Conservation (phyloP, 2,329 filamentous ascomycete species). For the Camillea tinctor region DNA sequence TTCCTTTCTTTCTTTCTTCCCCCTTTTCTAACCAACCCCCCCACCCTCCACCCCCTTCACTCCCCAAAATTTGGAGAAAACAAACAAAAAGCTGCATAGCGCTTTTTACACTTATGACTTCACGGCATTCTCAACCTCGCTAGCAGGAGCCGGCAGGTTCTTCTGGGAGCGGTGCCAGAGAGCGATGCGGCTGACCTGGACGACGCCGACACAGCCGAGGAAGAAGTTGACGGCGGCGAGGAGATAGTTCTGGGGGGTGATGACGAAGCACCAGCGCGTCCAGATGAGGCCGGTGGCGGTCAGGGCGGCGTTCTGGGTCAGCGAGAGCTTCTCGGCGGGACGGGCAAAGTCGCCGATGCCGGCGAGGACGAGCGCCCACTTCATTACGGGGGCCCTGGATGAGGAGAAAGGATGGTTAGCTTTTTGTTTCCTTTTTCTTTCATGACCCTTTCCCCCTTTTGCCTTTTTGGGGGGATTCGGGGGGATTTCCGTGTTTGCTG, state of each 20-base stretch:
- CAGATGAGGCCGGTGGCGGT: slow-evolving; percentile 92
- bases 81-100: too few relatives aligned
- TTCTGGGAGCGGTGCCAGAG: slow-evolving; percentile 63
- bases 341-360: slow-evolving; percentile 89
- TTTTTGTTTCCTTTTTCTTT: background rate
- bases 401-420: slow-evolving; percentile 11
- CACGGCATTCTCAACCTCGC: slow-evolving; percentile 27
- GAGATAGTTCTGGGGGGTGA: slow-evolving; percentile 90
- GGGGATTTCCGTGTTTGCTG: background rate
- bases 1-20: too few relatives aligned
- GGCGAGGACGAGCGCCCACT: slow-evolving; percentile 92
- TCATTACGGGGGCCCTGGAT: slow-evolving; percentile 88
- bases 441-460: background rate
- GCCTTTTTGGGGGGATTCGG: too few relatives aligned
- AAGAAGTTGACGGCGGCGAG: slow-evolving; percentile 98
- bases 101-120: slow-evolving; percentile 6
- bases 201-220: slow-evolving; percentile 81
- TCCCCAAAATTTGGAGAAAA: too few relatives aligned
- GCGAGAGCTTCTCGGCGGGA: slow-evolving; percentile 86
- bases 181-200: slow-evolving; percentile 78
- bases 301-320: slow-evolving; percentile 88
- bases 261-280: slow-evolving; percentile 98
- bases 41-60: too few relatives aligned
- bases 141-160: slow-evolving; percentile 41
- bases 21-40: too few relatives aligned